Evolutionary conservation across 2,329 filamentous ascomycete species (phyloP).

Genomic region (Helotiales sp.): DNA sequence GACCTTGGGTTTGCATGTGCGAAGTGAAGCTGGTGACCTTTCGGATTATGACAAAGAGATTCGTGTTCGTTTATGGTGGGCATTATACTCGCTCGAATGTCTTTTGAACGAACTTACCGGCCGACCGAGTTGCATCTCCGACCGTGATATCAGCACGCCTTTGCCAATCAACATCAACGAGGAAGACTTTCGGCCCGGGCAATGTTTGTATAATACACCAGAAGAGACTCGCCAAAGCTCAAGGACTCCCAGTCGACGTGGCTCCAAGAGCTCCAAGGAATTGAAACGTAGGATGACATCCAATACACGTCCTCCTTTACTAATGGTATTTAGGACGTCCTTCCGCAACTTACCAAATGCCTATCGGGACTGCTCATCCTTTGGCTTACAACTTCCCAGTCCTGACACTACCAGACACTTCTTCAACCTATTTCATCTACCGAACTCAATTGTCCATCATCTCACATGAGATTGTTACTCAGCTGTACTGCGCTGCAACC

Average conservation of each 20-base stretch:
- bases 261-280: constrained; percentile 18
- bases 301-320: neutral
- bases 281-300: neutral
- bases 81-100: constrained; percentile 37
- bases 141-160: constrained; percentile 37
- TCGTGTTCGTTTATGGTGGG: constrained; percentile 39
- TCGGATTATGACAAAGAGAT: constrained; percentile 36
- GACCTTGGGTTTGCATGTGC: constrained; percentile 35
- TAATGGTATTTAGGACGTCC: constrained; percentile 12
- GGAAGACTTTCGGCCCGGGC: constrained; percentile 16
- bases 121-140: constrained; percentile 38
- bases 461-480: constrained; percentile 35
- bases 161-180: constrained; percentile 35
- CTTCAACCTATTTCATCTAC: constrained; percentile 38
- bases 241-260: constrained; percentile 11
- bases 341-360: constrained; percentile 24
- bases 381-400: constrained; percentile 21
- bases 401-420: constrained; percentile 24
- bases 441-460: constrained; percentile 36
- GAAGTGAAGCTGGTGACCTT: constrained; percentile 31
- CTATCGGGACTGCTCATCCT: constrained; percentile 8
- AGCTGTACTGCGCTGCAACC: constrained; percentile 38
- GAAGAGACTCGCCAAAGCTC: neutral
- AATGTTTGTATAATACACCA: constrained; percentile 15
- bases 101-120: constrained; percentile 35